Base-by-base conservation (phyloP, 148 eudicot genomes). In the Chenopodium suecicum region DNA sequence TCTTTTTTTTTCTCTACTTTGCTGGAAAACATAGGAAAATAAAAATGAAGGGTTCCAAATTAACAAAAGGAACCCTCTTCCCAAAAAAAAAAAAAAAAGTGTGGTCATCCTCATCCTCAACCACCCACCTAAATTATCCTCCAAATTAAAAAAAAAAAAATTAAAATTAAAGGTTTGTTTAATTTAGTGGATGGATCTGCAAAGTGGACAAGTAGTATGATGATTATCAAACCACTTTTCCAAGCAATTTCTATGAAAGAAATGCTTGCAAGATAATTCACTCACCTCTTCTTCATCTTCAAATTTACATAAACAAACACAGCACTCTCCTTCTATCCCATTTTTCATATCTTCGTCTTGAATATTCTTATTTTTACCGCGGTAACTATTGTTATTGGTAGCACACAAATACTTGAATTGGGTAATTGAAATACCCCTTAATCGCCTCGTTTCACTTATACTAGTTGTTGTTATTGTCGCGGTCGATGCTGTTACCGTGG, bases 261-360 rank as follows among this genome's bases (percentile, higher is more conserved):
- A 92, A 90, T 94, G 98, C 85, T 94, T 89, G 81, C 98, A 94
- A 78, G 88, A 74, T 76, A 94, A 80, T 87, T 90, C 98, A 82
- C 93, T 86, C 58, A 91, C 92, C 64, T 91, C 94, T 46, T 92
- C 93, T 10, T 86, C 92, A 14, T 74, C 94, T 54, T 86, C 85
- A 82, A 91, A 94, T 78, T 84, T 77, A 74, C 88, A 86, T 48
- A 92, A 78, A 75, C 98, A 92, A 23, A 92, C 92, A 84, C 94
- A 85, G 47, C 94, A 91, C 74, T 88, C 87, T 67, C 27, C 48
- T 67, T 46, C 69, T 7, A 67, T 34, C 19, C 19, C 37, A 67
- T 27, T 19, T 5, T 67, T 67, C 16, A 16, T 9, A 25, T 82
- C 10, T n/a, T 11, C 20, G 2, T 34, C 2, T 2, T 5, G 44